Conservation (phyloP, 2,329 filamentous ascomycete species). For the Fusarium acutatum region DNA sequence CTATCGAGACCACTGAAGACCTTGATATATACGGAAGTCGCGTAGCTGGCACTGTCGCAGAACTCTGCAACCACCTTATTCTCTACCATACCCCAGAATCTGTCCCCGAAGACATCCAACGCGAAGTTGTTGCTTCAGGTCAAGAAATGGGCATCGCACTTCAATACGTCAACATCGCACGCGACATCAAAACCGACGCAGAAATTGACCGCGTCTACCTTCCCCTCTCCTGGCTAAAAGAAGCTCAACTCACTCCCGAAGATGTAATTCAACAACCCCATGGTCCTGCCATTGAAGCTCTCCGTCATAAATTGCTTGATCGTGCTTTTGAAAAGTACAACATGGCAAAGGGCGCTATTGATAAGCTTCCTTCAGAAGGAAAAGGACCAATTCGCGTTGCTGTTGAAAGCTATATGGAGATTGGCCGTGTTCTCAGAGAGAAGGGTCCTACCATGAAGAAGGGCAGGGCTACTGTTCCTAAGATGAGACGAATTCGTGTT, state of each 20-base stretch:
- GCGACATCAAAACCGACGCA: slow-evolving; percentile 76
- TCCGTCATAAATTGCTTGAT: slow-evolving; percentile 65
- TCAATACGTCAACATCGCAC: slow-evolving; percentile 81
- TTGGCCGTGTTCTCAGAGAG: slow-evolving; percentile 68
- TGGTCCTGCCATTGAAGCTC: slow-evolving; percentile 47
- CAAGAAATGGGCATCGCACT: slow-evolving; percentile 75
- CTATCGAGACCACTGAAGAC: slow-evolving; percentile 66
- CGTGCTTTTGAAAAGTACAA: slow-evolving; percentile 69
- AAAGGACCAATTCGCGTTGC: slow-evolving; percentile 72
- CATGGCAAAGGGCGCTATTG: slow-evolving; percentile 64
- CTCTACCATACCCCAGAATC: slow-evolving; percentile 61
- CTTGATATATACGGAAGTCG: slow-evolving; percentile 70
- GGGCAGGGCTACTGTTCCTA: slow-evolving; percentile 55
- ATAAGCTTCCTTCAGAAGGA: slow-evolving; percentile 66
- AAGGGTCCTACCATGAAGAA: slow-evolving; percentile 49
- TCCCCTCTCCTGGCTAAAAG: slow-evolving; percentile 69
- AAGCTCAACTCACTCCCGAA: slow-evolving; percentile 61
- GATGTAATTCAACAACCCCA: slow-evolving; percentile 62
- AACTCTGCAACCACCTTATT: slow-evolving; percentile 73
- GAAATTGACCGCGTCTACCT: slow-evolving; percentile 73
- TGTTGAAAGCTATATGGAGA: slow-evolving; percentile 81
- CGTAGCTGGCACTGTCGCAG: slow-evolving; percentile 77
- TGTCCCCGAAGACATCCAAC: neutral
- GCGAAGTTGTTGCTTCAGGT: slow-evolving; percentile 62
- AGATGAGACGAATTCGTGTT: slow-evolving; percentile 59